A percentile compares a stretch with the other conserved stretches of the same genome.
Evolutionary conservation across 164 flowering plant genomes (phyloP).

Genomic region (Vitis riparia): DNA sequence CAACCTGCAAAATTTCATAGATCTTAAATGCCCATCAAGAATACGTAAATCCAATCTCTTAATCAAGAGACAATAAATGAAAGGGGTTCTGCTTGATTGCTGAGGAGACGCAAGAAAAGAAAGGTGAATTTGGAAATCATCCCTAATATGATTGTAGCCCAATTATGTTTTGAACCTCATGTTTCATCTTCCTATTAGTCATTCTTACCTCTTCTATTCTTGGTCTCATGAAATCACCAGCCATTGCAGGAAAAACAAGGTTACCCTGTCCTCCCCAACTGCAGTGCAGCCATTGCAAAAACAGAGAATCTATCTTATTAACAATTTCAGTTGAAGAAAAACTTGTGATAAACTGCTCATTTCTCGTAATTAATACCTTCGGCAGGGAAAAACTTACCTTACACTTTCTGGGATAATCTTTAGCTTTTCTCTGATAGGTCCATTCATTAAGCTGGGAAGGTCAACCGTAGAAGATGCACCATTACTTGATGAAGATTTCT

Average conservation of each 20-base stretch:
- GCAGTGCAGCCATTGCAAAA: not conserved
- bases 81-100: too few species aligned
- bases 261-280: slow-evolving; percentile 22
- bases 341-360: too few species aligned
- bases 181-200: not conserved
- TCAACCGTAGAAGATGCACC: not conserved
- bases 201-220: slow-evolving; percentile 25
- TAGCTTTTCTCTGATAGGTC: slow-evolving; percentile 20
- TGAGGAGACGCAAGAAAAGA: too few species aligned
- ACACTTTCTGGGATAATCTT: slow-evolving; percentile 21
- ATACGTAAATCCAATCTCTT: too few species aligned
- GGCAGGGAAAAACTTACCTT: slow-evolving; percentile 1
- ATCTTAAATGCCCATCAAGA: too few species aligned
- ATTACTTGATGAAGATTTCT: not conserved
- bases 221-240: slow-evolving; percentile 27
- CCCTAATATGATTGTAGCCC: too few species aligned
- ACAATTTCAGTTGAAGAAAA: too few species aligned
- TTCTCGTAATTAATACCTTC: not conserved
- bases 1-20: slow-evolving; percentile 9
- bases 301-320: too few species aligned
- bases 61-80: too few species aligned
- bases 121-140: too few species aligned
- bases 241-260: slow-evolving; percentile 19
- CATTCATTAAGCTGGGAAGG: slow-evolving; percentile 18
- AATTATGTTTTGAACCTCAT: too few species aligned